Percentiles rank a stretch among this genome's conserved stretches.
Evolutionary conservation across 257 asterid species (phyloP).

Genomic region (Anisodus tanguticus): DNA sequence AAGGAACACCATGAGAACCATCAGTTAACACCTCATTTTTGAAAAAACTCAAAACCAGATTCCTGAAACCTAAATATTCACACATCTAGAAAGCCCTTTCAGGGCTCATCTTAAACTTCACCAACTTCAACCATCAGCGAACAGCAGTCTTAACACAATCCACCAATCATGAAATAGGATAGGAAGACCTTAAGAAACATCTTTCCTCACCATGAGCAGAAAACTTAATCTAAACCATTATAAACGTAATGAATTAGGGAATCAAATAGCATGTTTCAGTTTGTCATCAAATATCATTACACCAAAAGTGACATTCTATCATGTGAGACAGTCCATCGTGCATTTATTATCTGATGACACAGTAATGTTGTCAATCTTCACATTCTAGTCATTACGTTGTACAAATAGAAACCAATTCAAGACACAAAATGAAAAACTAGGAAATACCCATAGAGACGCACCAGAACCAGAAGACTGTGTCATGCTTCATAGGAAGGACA

Average conservation of each 20-base stretch:
- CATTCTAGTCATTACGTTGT: background rate
- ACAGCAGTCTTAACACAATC: background rate
- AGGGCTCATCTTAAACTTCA: slow-evolving; percentile 5
- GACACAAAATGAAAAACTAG: background rate
- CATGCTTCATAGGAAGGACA: background rate
- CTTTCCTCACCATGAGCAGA: background rate
- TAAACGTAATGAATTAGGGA: background rate
- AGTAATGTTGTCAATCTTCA: background rate
- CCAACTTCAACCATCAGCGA: background rate
- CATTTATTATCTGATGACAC: background rate
- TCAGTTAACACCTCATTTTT: background rate
- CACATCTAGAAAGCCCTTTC: background rate
- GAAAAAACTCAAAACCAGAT: background rate
- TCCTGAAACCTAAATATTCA: background rate
- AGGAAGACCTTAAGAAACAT: slow-evolving; percentile 17
- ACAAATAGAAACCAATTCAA: background rate
- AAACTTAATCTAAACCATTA: background rate
- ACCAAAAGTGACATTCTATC: background rate
- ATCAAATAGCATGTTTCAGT: slow-evolving; percentile 6
- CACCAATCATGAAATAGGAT: background rate
- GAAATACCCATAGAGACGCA: background rate
- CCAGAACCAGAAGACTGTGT: background rate
- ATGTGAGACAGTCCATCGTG: background rate
- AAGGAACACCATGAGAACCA: slow-evolving; percentile 4
- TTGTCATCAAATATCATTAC: slow-evolving; percentile 15